Percentiles rank a stretch among this genome's conserved stretches.
These are phyloP conservation scores for Dryadomyces sulphureus DNA, from an alignment of 2,329 filamentous ascomycete genomes.

Conservation along the genomic window DNA sequence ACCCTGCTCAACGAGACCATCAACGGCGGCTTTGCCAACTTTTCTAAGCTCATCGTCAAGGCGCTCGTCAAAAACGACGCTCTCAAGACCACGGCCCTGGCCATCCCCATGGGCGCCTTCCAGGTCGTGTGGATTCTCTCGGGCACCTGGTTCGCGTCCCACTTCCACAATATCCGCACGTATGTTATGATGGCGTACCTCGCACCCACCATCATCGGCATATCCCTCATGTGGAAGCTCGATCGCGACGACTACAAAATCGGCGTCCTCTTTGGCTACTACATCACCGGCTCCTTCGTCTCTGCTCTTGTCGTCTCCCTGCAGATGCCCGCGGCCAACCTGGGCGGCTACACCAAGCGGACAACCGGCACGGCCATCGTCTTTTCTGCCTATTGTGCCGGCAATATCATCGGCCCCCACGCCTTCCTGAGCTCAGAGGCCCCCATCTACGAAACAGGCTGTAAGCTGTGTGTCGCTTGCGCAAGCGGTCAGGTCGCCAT, in stretches of 20 bases:
- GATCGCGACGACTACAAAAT: neutral
- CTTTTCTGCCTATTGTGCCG: slow-evolving; percentile 3
- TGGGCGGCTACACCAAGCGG: slow-evolving; percentile 4
- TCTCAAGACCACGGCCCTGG: neutral
- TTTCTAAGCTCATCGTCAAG: slow-evolving; percentile 4
- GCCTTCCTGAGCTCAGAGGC: neutral
- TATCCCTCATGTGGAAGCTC: slow-evolving; percentile 1
- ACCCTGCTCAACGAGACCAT: slow-evolving; percentile 2
- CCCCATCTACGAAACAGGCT: slow-evolving; percentile 3
- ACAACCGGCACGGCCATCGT: slow-evolving; percentile 2
- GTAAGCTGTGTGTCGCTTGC: neutral
- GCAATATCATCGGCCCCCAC: slow-evolving; percentile 3
- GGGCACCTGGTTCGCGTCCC: slow-evolving; percentile 1
- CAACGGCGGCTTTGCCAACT: slow-evolving; percentile 5
- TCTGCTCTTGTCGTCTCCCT: neutral
- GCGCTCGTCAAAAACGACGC: neutral
- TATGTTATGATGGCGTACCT: slow-evolving; percentile 3
- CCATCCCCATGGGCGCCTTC: slow-evolving; percentile 1
- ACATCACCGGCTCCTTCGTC: slow-evolving; percentile 3
- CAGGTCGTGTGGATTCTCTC: slow-evolving; percentile 1
- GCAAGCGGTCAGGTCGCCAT: neutral
- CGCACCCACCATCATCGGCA: neutral
- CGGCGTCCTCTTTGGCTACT: slow-evolving; percentile 4
- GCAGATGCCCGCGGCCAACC: slow-evolving; percentile 4
- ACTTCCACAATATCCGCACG: neutral